Evolutionary conservation across 495 filamentous ascomycete species (phyloP), one percentile per base, ranked within the genome.

Genomic region (Aeminium ludgeri): DNA sequence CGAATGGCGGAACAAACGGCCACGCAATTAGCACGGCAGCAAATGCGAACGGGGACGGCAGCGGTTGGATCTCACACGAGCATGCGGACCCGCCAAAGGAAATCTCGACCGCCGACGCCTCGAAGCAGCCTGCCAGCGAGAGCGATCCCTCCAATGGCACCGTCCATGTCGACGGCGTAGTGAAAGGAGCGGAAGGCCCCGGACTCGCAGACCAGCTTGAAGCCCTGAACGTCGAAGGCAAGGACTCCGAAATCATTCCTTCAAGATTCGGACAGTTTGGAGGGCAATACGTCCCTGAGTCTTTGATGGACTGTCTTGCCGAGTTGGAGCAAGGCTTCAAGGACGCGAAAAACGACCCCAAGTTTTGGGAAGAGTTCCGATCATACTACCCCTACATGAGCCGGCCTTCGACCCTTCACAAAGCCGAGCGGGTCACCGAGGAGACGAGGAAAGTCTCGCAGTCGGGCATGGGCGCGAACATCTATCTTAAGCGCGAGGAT

Each of bases 371-470:
- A 51, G 91, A 96, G 58, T 99, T 84, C 63, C 77, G 82, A 34
- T 82, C 83, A 3, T 92, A 93, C 66, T 99, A 99, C 62, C 81
- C 82, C 28, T 99, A 87, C 69, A 99, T 99, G 80, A 83, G 86
- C 30, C 77, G 89, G 3, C 89, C 89, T 12, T 86, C 85, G 46
- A 82, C 85, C 41, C 70, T 99, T 6, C 89, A 99, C 60, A 60
- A 81, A 5, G 91, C 89, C 0, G 76, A 86, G 49, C 73, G 86
- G 17, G 63, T 99, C 38, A 95, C 91, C 0, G 80, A 86, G 35
- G 64, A 89, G 52, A 27, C 43, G 2, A 43, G 48, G 12, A 51
- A 51, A 20, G 8, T 6, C 13, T 46, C 38, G 13, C 6, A 23
- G 3, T 18, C 25, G 2, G 85, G 80, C 19, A 84, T 82, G 15